Base-by-base conservation (phyloP, 192 early-diverging fungal species). In the Backusella sp. region DNA sequence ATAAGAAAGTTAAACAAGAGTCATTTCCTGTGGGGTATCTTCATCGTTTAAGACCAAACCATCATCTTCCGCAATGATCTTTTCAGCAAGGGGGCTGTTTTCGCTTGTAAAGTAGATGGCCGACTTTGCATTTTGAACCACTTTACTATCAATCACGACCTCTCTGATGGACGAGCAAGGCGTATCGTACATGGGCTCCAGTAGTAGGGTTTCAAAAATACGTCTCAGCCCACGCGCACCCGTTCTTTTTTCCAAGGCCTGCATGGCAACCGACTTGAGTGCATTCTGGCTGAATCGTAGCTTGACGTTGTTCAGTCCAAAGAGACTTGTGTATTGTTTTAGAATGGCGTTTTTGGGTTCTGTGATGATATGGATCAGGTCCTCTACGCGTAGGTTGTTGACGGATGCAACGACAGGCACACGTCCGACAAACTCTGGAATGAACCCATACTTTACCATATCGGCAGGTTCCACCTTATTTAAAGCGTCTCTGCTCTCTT, bases 361-460 rank as follows among this genome's bases (percentile, higher is more conserved):
- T 1, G 89, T 88, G 72, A 96, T 77, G 8, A 96, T 89, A 1
- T 91, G 87, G 1, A 92, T 86, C 49, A 96, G 82, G 35, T 94
- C 92, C 8, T 92, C 88, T 15, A 86, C 86, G 65, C 80, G 77
- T 53, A 96, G 82, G 42, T 88, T 87, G 11, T 86, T 89, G 9
- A 95, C 94, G 66, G 88, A 90, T 19, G 95, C 93, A 39, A 96
- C 73, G 23, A 95, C 91, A 7, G 95, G 95, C n/a, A 96, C 72
- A n/a, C 95, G 85, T 59, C 94, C 95, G 35, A 96, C 91, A 74
- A 96, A 94, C 79, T 96, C 95, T 12, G 95, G 95, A 68, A 96
- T 96, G 35, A 96, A 79, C 2, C 95, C 95, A 80, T 90, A 96
- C 74, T 92, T 92, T 70, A 95, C 91, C 75, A 96, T 73, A 76